Base-by-base conservation (phyloP, 1,139 yeast species). In the Debaryomycetaceae sp. region DNA sequence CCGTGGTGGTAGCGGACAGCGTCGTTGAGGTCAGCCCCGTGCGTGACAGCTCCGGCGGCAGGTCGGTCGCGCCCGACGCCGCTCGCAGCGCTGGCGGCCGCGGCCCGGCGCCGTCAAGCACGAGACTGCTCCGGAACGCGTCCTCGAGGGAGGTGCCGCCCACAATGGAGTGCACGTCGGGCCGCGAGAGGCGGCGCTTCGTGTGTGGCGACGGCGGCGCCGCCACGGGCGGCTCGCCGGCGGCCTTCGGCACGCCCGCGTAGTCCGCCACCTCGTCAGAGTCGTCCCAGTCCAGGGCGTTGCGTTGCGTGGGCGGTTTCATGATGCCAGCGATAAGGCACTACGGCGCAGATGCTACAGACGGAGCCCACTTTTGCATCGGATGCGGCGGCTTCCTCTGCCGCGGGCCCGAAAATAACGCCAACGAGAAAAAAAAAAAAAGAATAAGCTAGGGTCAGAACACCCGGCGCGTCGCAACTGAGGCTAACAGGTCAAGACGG, bases 101-200 rank as follows among this genome's bases (percentile, higher is more conserved):
- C 31, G 7, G 8, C n/a, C 11, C 25, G 10, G 17, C 5, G 13
- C n/a, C 29, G 14, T 27, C 15, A 4, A 18, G 29, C 8, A 27
- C 9, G 14, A 8, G 12, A 8, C 23, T 19, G 13, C 7, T 5
- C 27, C 23, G 22, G 13, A 18, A 29, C 4, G 27, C 24, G 14
- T 30, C 32, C 4, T 30, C 32, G 4, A 30, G 14, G 4, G 32
- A 33, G n/a, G 7, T 15, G 9, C 36, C 36, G 4, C 36, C 36
- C 3, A 33, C 25, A 9, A 33, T 25, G 5, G 35, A 31, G 8
- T 12, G 12, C 16, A 29, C 36, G 9, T 33, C 34, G 16, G 19
- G 19, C 4, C 18, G 31, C 10, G 34, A 28, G 10, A 30, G 18
- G 4, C 16, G 32, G 18, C 12, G 18, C 12, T 15, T 9, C 15